Percentiles rank a stretch among this genome's conserved stretches.
Conservation (phyloP, 176 grass and related monocot species). For the Lolium perenne region DNA sequence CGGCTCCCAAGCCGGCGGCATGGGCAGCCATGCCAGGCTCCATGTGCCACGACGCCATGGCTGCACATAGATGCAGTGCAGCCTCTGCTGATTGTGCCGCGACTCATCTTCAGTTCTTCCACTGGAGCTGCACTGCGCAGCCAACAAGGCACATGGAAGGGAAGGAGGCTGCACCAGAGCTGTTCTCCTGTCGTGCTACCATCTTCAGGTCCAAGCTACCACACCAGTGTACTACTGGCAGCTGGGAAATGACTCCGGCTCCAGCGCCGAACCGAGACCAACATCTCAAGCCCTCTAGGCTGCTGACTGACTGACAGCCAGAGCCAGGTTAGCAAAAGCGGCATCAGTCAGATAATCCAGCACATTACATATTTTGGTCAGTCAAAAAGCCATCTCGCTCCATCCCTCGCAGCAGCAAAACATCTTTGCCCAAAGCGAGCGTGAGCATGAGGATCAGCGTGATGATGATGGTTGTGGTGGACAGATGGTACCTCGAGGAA, state of each 20-base stretch:
- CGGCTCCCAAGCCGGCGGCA: not conserved
- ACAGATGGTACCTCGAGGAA: conserved; percentile 33
- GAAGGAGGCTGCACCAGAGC: not conserved
- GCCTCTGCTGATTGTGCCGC: not conserved
- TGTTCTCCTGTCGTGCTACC: not conserved
- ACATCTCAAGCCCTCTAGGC: not conserved
- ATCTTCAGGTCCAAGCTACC: conserved; percentile 24
- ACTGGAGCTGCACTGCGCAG: not conserved
- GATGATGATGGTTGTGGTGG: not conserved
- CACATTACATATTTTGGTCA: conserved; percentile 46
- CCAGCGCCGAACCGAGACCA: not conserved
- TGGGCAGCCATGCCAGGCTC: conserved; percentile 8
- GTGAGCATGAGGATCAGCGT: not conserved
- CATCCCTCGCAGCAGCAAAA: conserved; percentile 5
- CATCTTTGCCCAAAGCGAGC: conserved; percentile 50
- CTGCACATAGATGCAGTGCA: not conserved
- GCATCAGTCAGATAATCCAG: conserved; percentile 14
- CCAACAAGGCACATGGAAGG: not conserved
- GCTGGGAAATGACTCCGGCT: not conserved
- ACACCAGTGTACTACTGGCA: not conserved
- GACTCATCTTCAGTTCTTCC: not conserved
- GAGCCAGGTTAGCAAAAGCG: conserved; percentile 38
- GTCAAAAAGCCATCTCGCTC: conserved; percentile 53
- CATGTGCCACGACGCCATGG: conserved; percentile 31
- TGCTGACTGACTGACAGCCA: not conserved